These are phyloP conservation scores for Bipolaris cookei DNA, from an alignment of 2,329 filamentous ascomycete species.

Conservation along the genomic window DNA sequence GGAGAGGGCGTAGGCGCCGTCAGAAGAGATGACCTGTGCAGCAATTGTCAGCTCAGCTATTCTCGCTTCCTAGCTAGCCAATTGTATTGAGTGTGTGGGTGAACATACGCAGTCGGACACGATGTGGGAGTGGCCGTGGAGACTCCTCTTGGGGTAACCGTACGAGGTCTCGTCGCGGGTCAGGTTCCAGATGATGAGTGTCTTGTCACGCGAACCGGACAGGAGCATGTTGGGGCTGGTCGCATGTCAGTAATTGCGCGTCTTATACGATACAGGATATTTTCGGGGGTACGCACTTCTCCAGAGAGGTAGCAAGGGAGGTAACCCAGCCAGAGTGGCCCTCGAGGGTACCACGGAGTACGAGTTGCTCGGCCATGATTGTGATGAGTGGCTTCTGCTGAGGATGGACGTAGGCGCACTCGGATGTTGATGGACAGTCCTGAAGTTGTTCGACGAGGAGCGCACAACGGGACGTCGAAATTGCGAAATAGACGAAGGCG, in stretches of 20 bases:
- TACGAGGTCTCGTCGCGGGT: slow-evolving; percentile 98
- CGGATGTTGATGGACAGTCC: slow-evolving; percentile 34
- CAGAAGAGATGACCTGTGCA: slow-evolving; percentile 92
- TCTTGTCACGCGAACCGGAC: slow-evolving; percentile 96
- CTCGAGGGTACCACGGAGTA: slow-evolving; percentile 96
- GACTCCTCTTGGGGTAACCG: slow-evolving; percentile 98
- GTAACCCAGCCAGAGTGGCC: slow-evolving; percentile 99
- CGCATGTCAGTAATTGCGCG: slow-evolving; percentile 43
- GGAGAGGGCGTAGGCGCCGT: slow-evolving; percentile 98
- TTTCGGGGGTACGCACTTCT: slow-evolving; percentile 70
- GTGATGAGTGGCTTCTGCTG: slow-evolving; percentile 46
- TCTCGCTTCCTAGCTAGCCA: slow-evolving; percentile 32
- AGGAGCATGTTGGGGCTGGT: slow-evolving; percentile 98
- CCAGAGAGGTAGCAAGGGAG: slow-evolving; percentile 95
- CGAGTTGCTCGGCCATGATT: slow-evolving; percentile 89
- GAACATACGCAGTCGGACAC: slow-evolving; percentile 97
- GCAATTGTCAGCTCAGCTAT: slow-evolving; percentile 43
- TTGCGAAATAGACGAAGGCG: slow-evolving; percentile 15
- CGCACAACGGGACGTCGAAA: slow-evolving; percentile 18
- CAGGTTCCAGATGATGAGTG: slow-evolving; percentile 99
- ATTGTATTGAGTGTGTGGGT: slow-evolving; percentile 31
- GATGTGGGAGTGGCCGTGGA: slow-evolving; percentile 99
- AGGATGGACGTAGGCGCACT: slow-evolving; percentile 41
- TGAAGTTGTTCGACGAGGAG: slow-evolving; percentile 28
- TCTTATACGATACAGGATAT: slow-evolving; percentile 13